Conservation (phyloP, 208 protist species). For the Crithidia thermophila region DNA sequence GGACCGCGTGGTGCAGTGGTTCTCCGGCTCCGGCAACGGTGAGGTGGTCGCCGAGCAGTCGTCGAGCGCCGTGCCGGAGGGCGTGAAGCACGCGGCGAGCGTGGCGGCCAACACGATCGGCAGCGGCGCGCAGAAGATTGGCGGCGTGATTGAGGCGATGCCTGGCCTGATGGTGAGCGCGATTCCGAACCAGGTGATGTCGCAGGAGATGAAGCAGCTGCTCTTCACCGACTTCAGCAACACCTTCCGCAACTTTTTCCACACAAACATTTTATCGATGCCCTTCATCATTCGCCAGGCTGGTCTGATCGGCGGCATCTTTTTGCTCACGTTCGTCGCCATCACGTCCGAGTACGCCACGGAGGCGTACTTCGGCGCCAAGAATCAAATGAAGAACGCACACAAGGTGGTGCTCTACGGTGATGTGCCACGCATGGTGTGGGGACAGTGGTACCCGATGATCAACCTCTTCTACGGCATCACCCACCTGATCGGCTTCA, state of each 20-base stretch:
- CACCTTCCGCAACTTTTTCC: slow-evolving; percentile 57
- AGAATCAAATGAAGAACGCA: slow-evolving; percentile 54
- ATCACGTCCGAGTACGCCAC: slow-evolving; percentile 59
- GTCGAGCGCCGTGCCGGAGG: slow-evolving; percentile 13
- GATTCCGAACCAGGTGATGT: slow-evolving; percentile 46
- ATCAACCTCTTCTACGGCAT: slow-evolving; percentile 62
- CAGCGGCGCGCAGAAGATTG: slow-evolving; percentile 26
- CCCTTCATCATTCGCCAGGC: slow-evolving; percentile 60
- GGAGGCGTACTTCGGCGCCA: slow-evolving; percentile 56
- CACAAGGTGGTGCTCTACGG: slow-evolving; percentile 54
- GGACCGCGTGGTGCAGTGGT: slow-evolving; percentile 1
- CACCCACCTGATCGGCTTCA: slow-evolving; percentile 54
- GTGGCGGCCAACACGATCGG: slow-evolving; percentile 21
- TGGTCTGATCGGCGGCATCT: slow-evolving; percentile 47
- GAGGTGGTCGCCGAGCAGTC: slow-evolving; percentile 23
- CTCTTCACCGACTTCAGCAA: slow-evolving; percentile 59
- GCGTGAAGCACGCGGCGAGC: slow-evolving; percentile 26
- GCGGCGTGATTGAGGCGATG: slow-evolving; percentile 37
- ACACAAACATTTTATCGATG: slow-evolving; percentile 61
- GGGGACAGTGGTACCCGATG: slow-evolving; percentile 49
- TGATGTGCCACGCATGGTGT: slow-evolving; percentile 44
- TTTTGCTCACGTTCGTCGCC: slow-evolving; percentile 47
- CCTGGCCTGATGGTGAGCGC: slow-evolving; percentile 40
- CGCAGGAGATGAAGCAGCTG: slow-evolving; percentile 45
- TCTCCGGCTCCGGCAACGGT: slow-evolving; percentile 12